Evolutionary conservation across 495 filamentous ascomycete species (phyloP).

Genomic region (Hyaloscypha finlandica): DNA sequence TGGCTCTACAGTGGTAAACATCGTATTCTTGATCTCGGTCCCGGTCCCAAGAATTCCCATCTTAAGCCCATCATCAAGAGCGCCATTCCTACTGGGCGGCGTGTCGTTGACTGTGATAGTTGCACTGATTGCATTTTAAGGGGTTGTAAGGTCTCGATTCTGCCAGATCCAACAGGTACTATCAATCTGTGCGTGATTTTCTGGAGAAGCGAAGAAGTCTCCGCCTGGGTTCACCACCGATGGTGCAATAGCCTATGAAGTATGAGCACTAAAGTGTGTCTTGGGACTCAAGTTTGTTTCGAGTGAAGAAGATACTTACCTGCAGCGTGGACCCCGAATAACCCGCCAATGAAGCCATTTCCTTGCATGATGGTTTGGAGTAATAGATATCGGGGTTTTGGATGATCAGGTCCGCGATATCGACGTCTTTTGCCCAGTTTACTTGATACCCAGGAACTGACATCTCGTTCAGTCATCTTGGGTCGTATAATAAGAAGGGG

Average conservation of each 20-base stretch:
- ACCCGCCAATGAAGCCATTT: slow-evolving; percentile 37
- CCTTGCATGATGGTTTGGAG: slow-evolving; percentile 33
- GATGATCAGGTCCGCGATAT: slow-evolving; percentile 31
- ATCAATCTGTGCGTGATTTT: slow-evolving; percentile 46
- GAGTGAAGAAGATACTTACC: neutral
- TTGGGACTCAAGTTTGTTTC: too few species aligned
- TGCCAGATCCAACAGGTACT: slow-evolving; percentile 43
- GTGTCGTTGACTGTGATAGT: slow-evolving; percentile 59
- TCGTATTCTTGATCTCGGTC: slow-evolving; percentile 21
- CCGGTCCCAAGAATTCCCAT: slow-evolving; percentile 17
- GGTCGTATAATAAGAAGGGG: slow-evolving; percentile 5
- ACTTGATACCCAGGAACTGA: slow-evolving; percentile 45
- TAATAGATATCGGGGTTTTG: slow-evolving; percentile 22
- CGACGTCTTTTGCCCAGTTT: slow-evolving; percentile 11
- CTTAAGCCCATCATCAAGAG: slow-evolving; percentile 21
- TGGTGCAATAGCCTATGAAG: slow-evolving; percentile 20
- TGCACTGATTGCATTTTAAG: slow-evolving; percentile 50
- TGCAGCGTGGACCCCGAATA: slow-evolving; percentile 46
- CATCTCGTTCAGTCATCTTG: slow-evolving; percentile 69
- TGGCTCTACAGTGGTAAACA: slow-evolving; percentile 18
- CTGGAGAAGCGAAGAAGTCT: slow-evolving; percentile 60
- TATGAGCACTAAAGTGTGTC: too few species aligned
- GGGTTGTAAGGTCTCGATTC: slow-evolving; percentile 50
- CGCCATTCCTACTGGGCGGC: slow-evolving; percentile 40
- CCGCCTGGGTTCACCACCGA: slow-evolving; percentile 31